Conservation (phyloP, 129 eudicot species). For the Lonicera japonica region DNA sequence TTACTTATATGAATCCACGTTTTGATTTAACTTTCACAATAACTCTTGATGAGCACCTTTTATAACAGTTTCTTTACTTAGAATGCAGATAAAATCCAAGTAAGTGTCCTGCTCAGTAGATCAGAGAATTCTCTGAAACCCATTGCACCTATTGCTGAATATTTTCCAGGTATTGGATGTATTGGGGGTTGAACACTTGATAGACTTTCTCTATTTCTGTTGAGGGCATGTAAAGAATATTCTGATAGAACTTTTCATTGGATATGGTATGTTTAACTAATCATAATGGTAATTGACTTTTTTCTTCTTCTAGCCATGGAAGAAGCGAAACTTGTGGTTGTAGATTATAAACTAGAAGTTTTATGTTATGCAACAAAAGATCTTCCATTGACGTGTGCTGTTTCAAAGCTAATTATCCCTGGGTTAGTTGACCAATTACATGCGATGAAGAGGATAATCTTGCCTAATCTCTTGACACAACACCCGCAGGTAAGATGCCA, state of each 20-base stretch:
- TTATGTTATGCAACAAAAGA: slow-evolving; percentile 74
- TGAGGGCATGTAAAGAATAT: neutral
- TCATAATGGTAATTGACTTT: slow-evolving; percentile 3
- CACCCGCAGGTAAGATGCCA: slow-evolving; percentile 53
- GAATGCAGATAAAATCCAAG: slow-evolving; percentile 91
- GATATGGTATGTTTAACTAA: neutral
- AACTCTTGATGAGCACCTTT: slow-evolving; percentile 13
- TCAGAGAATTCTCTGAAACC: slow-evolving; percentile 39
- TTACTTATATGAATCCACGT: neutral
- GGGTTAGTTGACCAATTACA: slow-evolving; percentile 77
- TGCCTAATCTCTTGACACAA: slow-evolving; percentile 51
- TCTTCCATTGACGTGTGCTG: slow-evolving; percentile 41
- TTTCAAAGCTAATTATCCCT: slow-evolving; percentile 76
- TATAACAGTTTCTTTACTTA: slow-evolving; percentile 37
- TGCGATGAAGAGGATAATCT: slow-evolving; percentile 53
- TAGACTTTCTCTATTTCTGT: neutral
- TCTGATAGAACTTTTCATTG: neutral
- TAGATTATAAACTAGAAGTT: slow-evolving; percentile 71
- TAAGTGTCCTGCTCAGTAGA: slow-evolving; percentile 44
- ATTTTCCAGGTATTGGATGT: slow-evolving; percentile 59
- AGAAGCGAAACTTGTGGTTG: slow-evolving; percentile 62
- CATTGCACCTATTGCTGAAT: slow-evolving; percentile 66
- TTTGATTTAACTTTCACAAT: neutral
- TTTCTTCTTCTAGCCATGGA: slow-evolving; percentile 40
- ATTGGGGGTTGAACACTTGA: slow-evolving; percentile 6